phyloP scores from a whole-genome alignment of 768 basidiomycete genomes.

The Plicaturopsis crispa region DNA sequence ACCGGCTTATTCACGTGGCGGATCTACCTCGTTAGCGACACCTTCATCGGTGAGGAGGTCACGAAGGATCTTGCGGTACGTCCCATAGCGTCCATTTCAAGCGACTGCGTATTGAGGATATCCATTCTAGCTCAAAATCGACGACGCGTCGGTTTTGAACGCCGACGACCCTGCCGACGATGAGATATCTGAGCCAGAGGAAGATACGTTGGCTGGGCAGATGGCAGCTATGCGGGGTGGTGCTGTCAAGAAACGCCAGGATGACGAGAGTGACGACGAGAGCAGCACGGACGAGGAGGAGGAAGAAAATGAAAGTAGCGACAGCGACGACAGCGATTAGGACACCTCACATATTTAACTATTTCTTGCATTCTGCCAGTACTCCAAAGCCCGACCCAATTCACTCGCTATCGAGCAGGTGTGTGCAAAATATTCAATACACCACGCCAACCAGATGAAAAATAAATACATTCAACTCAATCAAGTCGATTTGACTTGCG shows the following conservation, averaged over 20 bases:
- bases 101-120: slow-evolving; percentile 8
- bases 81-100: slow-evolving; percentile 7
- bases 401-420: too few species aligned
- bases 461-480: too few species aligned
- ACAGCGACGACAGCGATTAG: slow-evolving; percentile 47
- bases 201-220: slow-evolving; percentile 93
- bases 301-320: slow-evolving; percentile 41
- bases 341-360: too few species aligned
- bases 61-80: slow-evolving; percentile 65
- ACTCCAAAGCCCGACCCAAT: too few species aligned
- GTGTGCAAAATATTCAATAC: too few species aligned
- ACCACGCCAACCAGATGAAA: too few species aligned
- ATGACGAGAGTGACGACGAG: slow-evolving; percentile 45
- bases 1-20: slow-evolving; percentile 87
- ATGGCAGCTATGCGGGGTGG: slow-evolving; percentile 96
- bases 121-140: slow-evolving; percentile 66
- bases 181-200: slow-evolving; percentile 97
- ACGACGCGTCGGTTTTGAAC: slow-evolving; percentile 53
- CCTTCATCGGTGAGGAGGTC: slow-evolving; percentile 78
- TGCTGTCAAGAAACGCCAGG: slow-evolving; percentile 60
- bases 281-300: slow-evolving; percentile 43
- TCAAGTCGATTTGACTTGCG: neutral
- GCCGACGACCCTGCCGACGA: slow-evolving; percentile 68
- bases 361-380: too few species aligned
- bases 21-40: slow-evolving; percentile 79